A percentile compares a stretch with the other conserved stretches of the same genome.
Evolutionary conservation across 768 basidiomycete species (phyloP).

Genomic region (Leccinum incarnatum): DNA sequence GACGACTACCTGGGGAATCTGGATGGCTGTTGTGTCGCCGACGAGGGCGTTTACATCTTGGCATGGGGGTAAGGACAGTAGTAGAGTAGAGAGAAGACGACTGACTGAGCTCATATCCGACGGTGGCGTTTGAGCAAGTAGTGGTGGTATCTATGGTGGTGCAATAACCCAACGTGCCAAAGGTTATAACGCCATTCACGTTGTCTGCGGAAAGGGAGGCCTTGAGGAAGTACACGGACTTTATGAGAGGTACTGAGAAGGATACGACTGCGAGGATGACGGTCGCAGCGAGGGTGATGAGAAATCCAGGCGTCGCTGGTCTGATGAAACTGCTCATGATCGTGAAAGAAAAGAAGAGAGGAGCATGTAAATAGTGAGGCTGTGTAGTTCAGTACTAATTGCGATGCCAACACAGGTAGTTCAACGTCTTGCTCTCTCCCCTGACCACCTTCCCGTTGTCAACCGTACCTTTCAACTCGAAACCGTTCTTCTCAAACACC

Average conservation of each 20-base stretch:
- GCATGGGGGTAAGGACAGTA: conserved; percentile 8
- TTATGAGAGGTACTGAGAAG: conserved; percentile 89
- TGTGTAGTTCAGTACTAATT: conserved; percentile 7
- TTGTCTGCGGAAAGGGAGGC: conserved; percentile 53
- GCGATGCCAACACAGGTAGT: conserved; percentile 35
- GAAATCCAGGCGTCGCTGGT: conserved; percentile 87
- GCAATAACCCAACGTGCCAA: conserved; percentile 93
- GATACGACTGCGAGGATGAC: conserved; percentile 79
- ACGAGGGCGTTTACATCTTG: conserved; percentile 82
- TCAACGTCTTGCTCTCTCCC: conserved; percentile 37
- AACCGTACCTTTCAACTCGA: conserved; percentile 39
- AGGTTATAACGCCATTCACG: conserved; percentile 61
- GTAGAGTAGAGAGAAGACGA: conserved; percentile 11
- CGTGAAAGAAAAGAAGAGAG: background rate
- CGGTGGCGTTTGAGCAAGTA: conserved; percentile 73
- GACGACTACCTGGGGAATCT: conserved; percentile 79
- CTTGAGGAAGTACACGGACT: conserved; percentile 85
- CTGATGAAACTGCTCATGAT: conserved; percentile 71
- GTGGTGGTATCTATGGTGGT: conserved; percentile 50
- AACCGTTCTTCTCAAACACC: conserved; percentile 70
- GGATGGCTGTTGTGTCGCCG: conserved; percentile 55
- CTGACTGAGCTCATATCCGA: conserved; percentile 89
- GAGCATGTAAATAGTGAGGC: conserved; percentile 8
- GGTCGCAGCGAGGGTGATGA: conserved; percentile 79
- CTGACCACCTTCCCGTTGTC: conserved; percentile 38